phyloP scores from a whole-genome alignment of 208 protist species.

The Trypanosoma theileri region DNA sequence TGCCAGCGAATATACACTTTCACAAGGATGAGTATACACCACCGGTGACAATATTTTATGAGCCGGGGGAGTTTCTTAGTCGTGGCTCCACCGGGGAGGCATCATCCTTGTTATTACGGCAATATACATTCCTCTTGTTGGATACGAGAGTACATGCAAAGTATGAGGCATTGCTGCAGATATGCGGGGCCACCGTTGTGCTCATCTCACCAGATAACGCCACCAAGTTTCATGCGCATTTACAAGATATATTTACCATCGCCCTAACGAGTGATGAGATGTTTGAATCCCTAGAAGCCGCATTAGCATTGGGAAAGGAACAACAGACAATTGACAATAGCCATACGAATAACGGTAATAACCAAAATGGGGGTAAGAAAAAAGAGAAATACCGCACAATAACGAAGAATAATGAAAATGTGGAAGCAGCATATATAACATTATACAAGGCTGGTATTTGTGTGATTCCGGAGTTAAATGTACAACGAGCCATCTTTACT shows the following conservation, averaged over 20 bases:
- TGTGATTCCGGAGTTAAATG: constrained; percentile 64
- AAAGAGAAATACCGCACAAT: background rate
- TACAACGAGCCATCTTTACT: constrained; percentile 60
- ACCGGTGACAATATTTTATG: constrained; percentile 56
- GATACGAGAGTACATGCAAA: constrained; percentile 26
- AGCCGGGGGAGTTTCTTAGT: constrained; percentile 51
- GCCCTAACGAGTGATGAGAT: constrained; percentile 14
- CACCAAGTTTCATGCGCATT: constrained; percentile 7
- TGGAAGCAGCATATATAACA: constrained; percentile 29
- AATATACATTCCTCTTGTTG: constrained; percentile 46
- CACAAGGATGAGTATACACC: constrained; percentile 52
- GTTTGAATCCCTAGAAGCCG: background rate
- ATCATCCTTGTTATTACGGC: constrained; percentile 23
- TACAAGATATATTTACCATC: background rate
- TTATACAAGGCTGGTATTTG: constrained; percentile 50
- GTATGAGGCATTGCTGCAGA: constrained; percentile 35
- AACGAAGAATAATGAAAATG: constrained; percentile 1
- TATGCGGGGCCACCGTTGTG: constrained; percentile 40
- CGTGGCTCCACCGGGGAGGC: constrained; percentile 29
- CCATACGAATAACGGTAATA: background rate
- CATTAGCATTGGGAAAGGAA: background rate
- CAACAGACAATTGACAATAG: background rate
- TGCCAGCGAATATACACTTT: constrained; percentile 38
- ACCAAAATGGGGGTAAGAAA: background rate
- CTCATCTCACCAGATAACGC: constrained; percentile 24